Conservation (phyloP, 2,329 filamentous ascomycete genomes). For the Scedosporium apiospermum region DNA sequence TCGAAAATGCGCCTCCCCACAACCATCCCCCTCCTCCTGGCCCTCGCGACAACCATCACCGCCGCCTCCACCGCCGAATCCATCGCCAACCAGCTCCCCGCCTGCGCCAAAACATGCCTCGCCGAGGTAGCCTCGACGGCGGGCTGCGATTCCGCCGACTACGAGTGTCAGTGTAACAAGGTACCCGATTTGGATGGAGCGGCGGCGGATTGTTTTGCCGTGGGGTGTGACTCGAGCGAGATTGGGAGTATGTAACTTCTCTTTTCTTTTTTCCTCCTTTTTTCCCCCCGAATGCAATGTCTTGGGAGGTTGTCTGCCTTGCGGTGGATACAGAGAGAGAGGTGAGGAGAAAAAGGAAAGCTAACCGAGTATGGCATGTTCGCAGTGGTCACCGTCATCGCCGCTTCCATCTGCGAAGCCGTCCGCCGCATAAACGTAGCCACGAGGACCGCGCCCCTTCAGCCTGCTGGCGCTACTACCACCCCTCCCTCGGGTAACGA, state of each 20-base stretch:
- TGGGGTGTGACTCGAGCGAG: slow-evolving; percentile 7
- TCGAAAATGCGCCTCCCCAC: not conserved
- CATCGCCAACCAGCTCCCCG: slow-evolving; percentile 19
- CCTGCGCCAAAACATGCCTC: slow-evolving; percentile 29
- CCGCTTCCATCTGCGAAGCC: slow-evolving; percentile 1
- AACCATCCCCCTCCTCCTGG: not conserved
- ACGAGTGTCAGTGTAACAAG: slow-evolving; percentile 28
- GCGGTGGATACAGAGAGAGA: not conserved
- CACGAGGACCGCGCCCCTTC: not conserved
- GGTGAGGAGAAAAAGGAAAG: not conserved
- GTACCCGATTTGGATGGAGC: slow-evolving; percentile 21
- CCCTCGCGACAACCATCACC: not conserved
- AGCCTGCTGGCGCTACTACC: not conserved
- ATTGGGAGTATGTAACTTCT: not conserved
- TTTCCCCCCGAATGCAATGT: not conserved
- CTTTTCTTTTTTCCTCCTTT: not conserved
- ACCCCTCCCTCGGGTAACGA: slow-evolving; percentile 1
- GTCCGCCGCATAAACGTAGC: not conserved
- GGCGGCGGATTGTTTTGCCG: slow-evolving; percentile 25
- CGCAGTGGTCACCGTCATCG: not conserved
- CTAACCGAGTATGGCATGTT: not conserved
- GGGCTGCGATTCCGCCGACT: slow-evolving; percentile 24
- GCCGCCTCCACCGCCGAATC: not conserved
- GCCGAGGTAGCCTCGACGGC: slow-evolving; percentile 18
- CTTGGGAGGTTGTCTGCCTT: not conserved